Evolutionary conservation across 805 yeast genomes (phyloP).

Genomic region (Wickerhamomyces mucosus): DNA sequence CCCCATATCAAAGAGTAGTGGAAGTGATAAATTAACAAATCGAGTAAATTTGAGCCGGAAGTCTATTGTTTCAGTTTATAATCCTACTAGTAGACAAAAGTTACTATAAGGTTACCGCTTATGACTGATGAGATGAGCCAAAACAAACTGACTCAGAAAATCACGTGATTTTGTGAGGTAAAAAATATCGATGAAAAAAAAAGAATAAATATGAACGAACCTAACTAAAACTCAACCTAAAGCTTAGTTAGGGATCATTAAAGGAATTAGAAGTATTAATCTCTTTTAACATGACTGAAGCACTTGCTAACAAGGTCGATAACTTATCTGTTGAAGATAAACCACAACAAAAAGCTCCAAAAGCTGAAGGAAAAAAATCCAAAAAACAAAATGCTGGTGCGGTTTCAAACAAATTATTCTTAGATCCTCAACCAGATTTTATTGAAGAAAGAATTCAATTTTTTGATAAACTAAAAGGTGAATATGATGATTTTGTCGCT

Average conservation of each 20-base stretch:
- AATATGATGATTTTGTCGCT: constrained; percentile 66
- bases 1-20: no score
- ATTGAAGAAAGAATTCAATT: constrained; percentile 69
- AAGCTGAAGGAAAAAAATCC: constrained; percentile 29
- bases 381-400: constrained; percentile 29
- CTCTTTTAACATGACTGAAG: constrained; percentile 34
- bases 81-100: no score
- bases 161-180: background rate
- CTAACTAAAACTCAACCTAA: no score
- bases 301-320: constrained; percentile 39
- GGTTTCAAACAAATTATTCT: constrained; percentile 28
- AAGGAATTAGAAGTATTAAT: no score
- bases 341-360: constrained; percentile 20
- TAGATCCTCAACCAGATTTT: constrained; percentile 79
- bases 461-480: constrained; percentile 72
- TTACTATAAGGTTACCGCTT: no score
- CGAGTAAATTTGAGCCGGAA: no score
- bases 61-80: no score
- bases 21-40: no score
- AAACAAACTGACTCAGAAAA: no score
- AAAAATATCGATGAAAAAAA: background rate
- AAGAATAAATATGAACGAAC: no score
- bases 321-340: constrained; percentile 28
- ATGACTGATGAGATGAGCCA: no score
- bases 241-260: background rate